Percentiles rank a stretch among this genome's conserved stretches.
phyloP scores from a whole-genome alignment of 345 rosid species.

The Kernera saxatilis region DNA sequence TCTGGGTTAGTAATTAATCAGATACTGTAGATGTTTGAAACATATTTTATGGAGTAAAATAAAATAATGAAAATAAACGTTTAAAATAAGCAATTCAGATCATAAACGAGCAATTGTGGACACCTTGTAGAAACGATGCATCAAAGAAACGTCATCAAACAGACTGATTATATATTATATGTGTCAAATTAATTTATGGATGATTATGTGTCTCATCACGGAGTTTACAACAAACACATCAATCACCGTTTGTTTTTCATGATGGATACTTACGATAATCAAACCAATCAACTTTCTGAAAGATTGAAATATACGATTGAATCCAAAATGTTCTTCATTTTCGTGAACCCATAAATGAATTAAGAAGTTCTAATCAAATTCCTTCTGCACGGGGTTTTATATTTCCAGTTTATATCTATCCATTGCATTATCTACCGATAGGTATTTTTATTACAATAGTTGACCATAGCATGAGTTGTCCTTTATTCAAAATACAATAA shows the following conservation, averaged over 20 bases:
- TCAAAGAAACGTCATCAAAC: no score
- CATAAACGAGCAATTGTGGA: background rate
- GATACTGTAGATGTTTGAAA: background rate
- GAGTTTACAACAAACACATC: background rate
- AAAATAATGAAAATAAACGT: background rate
- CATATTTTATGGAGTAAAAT: no score
- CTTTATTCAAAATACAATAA: background rate
- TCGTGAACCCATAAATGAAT: background rate
- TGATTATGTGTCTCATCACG: background rate
- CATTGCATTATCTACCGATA: background rate
- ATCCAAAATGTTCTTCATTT: background rate
- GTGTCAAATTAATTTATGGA: no score
- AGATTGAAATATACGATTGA: background rate
- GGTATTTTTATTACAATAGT: background rate
- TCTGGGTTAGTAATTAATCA: background rate
- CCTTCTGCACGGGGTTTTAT: background rate
- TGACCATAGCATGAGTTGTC: slow-evolving; percentile 3
- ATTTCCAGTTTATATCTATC: background rate
- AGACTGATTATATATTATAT: no score
- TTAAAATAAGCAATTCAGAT: background rate
- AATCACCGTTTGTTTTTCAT: background rate
- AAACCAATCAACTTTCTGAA: background rate
- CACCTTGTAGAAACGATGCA: background rate
- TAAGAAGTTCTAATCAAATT: background rate
- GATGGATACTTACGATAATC: background rate